Base-by-base conservation (phyloP, 2,329 filamentous ascomycete genomes). In the Knufia petricola region DNA sequence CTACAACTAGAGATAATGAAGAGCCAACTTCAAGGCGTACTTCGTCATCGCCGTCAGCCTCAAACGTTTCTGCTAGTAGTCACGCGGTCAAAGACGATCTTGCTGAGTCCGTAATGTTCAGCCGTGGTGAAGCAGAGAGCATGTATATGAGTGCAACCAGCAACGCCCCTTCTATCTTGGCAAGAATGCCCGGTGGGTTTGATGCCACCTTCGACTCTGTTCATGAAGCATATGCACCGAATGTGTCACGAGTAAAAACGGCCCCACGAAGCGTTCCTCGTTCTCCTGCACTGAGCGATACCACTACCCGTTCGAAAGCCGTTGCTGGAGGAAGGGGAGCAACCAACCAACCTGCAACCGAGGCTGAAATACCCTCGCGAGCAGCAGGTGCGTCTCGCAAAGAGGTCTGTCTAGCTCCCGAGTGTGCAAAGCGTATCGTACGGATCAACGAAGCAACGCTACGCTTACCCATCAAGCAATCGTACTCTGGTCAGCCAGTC, bases 121-220 rank as follows among this genome's bases (percentile, higher is more conserved):
- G 67, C 36, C 67, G 69, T 49, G 69, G 72, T 50, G 69, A 73
- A 57, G 71, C 71, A n/a, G 64, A 71, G 49, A 73, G 70, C 53
- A 67, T 74, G 63, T 74, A 73, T 50, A 70, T 73, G 69, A 74
- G 79, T 59, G 79, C 76, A 9, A 68, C 80, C 48, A 78, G 74
- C 50, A 64, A 40, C 21, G 46, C n/a, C 13, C 21, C 2, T 15
- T 47, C 44, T 19, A 28, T 4, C 8, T 12, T 34, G 12, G 20
- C n/a, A 28, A 10, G 10, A 21, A 47, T 47, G 44, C 44, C 44
- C 19, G 44, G 44, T 21, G 44, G 32, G 3, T 47, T 47, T n/a
- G n/a, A 47, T 24, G 61, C 64, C 20, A 54, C 50, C 17, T 58
- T 52, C 19, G 6, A n/a, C 10, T 8, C 20, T 3, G 7, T 15